Conservation (phyloP, 164 flowering plant species). For the Macadamia integrifolia region DNA sequence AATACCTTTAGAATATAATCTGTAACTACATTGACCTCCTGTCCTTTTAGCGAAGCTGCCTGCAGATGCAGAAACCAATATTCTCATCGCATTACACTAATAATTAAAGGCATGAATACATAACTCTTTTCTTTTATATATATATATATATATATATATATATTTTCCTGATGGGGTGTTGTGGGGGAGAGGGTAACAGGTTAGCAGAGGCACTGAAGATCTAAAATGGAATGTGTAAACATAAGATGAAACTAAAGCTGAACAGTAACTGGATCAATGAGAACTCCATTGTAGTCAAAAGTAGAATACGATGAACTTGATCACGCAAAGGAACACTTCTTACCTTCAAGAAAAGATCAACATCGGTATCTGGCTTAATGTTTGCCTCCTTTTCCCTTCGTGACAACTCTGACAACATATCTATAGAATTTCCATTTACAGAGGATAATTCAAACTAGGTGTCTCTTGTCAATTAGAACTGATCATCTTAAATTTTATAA, state of each 20-base stretch:
- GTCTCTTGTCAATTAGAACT: constrained; percentile 9
- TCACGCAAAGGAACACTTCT: background rate
- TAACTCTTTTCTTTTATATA: too few species aligned
- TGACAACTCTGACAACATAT: constrained; percentile 55
- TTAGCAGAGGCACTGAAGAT: too few species aligned
- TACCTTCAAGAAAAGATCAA: constrained; percentile 77
- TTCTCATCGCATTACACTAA: background rate
- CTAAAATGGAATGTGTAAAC: too few species aligned
- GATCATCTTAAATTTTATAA: background rate
- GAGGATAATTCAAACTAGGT: background rate
- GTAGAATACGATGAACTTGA: too few species aligned
- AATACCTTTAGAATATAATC: constrained; percentile 6
- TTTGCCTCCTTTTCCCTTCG: constrained; percentile 32
- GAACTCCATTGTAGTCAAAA: too few species aligned
- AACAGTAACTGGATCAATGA: too few species aligned
- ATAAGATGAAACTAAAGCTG: too few species aligned
- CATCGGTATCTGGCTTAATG: constrained; percentile 48
- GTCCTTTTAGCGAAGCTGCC: constrained; percentile 43
- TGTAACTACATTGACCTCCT: constrained; percentile 29
- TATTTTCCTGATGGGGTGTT: too few species aligned
- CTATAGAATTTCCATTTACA: constrained; percentile 26
- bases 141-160: too few species aligned
- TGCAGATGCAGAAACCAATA: background rate
- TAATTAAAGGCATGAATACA: too few species aligned
- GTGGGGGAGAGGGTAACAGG: too few species aligned